Evolutionary conservation across 108 stramenopile genomes (phyloP), one percentile per base, ranked within the genome.

Genomic region (Nitzschia sp.): DNA sequence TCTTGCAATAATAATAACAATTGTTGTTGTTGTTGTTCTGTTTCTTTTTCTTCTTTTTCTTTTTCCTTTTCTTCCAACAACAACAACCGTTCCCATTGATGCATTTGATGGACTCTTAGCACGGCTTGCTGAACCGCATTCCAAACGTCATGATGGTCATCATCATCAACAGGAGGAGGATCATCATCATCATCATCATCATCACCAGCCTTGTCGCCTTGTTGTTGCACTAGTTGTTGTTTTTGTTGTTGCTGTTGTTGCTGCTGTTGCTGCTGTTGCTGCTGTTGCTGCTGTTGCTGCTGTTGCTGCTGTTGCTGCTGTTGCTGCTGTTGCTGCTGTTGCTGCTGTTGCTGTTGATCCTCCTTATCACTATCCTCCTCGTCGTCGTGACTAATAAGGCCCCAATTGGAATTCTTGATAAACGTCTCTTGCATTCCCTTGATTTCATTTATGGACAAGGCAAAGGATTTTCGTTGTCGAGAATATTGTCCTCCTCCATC

Each of bases 61-160:
- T 6, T 9, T 41, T 41, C 38, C 6, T 13, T 41, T n/a, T n/a
- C n/a, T n/a, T n/a, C n/a, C n/a, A n/a, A n/a, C n/a, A n/a, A n/a
- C n/a, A n/a, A n/a, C 29, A 46, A 16, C 3, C 45, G n/a, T 30
- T 27, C 15, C 64, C 64, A 66, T 31, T 31, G 4, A 52, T 66
- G 64, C 30, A 50, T 28, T 33, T 66, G 64, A 2, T 16, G 32
- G 9, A 30, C 50, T 27, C 64, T 23, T 17, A 30, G n/a, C 19
- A 66, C 27, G 16, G 64, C 64, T 22, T 66, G 47, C 4, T 45
- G 64, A 53, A 66, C n/a, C 13, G 11, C 15, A 17, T 44, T 21
- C 50, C 50, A 52, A 8, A 41, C 38, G 13, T 6, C 13, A 13
- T 6, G 9, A 41, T 41, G 38, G 6, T 41, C 9, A 41, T 41